Conservation (phyloP, 768 basidiomycete species). For the Antrodiella citrinella region DNA sequence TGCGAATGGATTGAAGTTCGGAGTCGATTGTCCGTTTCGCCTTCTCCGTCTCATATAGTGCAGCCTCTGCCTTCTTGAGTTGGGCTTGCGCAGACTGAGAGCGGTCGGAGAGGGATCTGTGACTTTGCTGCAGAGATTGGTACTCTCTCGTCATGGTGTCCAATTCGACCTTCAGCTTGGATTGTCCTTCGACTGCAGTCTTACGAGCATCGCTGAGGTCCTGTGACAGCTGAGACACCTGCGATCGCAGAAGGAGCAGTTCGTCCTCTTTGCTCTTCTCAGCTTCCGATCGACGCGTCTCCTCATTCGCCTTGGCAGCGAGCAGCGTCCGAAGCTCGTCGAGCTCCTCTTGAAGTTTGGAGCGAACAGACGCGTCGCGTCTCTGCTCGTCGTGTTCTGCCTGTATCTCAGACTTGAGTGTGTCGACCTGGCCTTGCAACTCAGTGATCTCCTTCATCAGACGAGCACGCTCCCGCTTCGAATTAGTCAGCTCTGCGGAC, state of each 20-base stretch:
- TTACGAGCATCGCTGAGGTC: constrained; percentile 63
- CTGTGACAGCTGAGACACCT: constrained; percentile 51
- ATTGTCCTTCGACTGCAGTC: constrained; percentile 54
- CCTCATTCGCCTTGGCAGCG: constrained; percentile 81
- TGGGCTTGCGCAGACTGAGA: constrained; percentile 46
- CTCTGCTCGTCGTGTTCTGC: constrained; percentile 51
- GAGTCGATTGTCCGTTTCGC: constrained; percentile 59
- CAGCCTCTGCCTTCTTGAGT: constrained; percentile 38
- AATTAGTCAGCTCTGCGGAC: constrained; percentile 41
- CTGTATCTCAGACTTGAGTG: constrained; percentile 51
- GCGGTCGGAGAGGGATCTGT: constrained; percentile 56
- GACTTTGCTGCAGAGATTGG: constrained; percentile 46
- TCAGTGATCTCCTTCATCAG: constrained; percentile 56
- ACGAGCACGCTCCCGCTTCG: constrained; percentile 46
- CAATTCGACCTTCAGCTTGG: constrained; percentile 67
- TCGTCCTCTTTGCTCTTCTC: constrained; percentile 87
- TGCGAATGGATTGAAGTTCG: constrained; percentile 61
- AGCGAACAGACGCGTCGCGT: constrained; percentile 35
- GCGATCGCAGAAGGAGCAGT: constrained; percentile 59
- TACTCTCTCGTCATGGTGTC: constrained; percentile 59
- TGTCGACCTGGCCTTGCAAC: constrained; percentile 62
- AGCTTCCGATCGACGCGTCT: constrained; percentile 72
- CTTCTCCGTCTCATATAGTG: constrained; percentile 56
- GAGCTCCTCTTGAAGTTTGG: constrained; percentile 71
- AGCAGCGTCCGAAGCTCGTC: constrained; percentile 81